These are phyloP conservation scores for Puccinia novopanici DNA, from an alignment of 1,284 basidiomycete genomes.

Conservation along the genomic window DNA sequence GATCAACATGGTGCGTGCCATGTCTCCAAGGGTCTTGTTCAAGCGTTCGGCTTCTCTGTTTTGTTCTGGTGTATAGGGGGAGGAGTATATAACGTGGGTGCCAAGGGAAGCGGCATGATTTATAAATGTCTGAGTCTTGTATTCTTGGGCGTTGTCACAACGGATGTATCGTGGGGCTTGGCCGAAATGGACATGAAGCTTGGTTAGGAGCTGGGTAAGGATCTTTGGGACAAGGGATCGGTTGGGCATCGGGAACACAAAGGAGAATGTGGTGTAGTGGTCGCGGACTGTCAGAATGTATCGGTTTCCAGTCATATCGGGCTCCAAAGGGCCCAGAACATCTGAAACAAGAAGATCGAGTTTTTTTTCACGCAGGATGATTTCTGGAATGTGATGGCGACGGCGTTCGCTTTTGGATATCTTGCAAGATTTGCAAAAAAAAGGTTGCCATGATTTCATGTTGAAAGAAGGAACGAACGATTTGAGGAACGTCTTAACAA, in stretches of 20 bases:
- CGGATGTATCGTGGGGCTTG: neutral
- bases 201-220: neutral
- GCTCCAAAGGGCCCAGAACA: neutral
- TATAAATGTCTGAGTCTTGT: neutral
- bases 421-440: too few species aligned
- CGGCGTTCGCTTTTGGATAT: too few species aligned
- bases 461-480: too few species aligned
- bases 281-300: too few species aligned
- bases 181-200: neutral
- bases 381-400: too few species aligned
- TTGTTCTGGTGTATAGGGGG: slow-evolving; percentile 19
- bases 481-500: too few species aligned
- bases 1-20: neutral
- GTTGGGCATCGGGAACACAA: neutral
- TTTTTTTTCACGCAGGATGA: too few species aligned
- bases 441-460: too few species aligned
- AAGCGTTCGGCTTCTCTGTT: slow-evolving; percentile 25
- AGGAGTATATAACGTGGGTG: neutral
- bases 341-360: neutral
- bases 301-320: neutral
- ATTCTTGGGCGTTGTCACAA: neutral
- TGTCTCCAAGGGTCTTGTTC: slow-evolving; percentile 24
- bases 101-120: neutral
- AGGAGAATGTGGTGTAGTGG: neutral
- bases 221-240: neutral